These are phyloP conservation scores for Paramecium biaurelia DNA, from an alignment of 73 alveolate genomes.

Conservation along the genomic window DNA sequence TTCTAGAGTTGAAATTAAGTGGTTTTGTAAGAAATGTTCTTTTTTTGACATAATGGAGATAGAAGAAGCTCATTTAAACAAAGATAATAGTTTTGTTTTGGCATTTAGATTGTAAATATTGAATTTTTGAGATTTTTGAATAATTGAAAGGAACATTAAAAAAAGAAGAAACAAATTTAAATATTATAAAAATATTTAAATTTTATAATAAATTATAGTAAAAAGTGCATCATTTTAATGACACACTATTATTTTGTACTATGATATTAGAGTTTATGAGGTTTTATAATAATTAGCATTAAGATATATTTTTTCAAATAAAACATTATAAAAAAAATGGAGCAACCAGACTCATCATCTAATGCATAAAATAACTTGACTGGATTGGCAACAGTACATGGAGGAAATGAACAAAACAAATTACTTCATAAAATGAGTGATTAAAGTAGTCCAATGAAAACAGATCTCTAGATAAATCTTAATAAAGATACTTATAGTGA, in stretches of 20 bases:
- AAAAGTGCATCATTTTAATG: conserved; percentile 13
- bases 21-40: neutral
- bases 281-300: neutral
- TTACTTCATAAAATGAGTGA: neutral
- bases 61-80: neutral
- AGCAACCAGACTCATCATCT: neutral
- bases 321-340: neutral
- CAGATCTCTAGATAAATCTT: neutral
- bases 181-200: neutral
- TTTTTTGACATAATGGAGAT: neutral
- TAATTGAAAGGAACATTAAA: neutral
- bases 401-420: neutral
- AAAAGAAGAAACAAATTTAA: neutral
- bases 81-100: neutral
- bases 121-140: neutral
- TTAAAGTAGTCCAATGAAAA: neutral
- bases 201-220: neutral
- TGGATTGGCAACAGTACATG: neutral
- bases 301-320: neutral
- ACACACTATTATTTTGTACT: neutral
- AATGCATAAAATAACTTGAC: neutral
- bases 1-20: neutral
- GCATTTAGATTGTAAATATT: neutral
- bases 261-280: neutral
- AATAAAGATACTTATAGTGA: neutral